Conservation (phyloP, 202 grass and related monocot genomes). For the Saccharum hybrid region DNA sequence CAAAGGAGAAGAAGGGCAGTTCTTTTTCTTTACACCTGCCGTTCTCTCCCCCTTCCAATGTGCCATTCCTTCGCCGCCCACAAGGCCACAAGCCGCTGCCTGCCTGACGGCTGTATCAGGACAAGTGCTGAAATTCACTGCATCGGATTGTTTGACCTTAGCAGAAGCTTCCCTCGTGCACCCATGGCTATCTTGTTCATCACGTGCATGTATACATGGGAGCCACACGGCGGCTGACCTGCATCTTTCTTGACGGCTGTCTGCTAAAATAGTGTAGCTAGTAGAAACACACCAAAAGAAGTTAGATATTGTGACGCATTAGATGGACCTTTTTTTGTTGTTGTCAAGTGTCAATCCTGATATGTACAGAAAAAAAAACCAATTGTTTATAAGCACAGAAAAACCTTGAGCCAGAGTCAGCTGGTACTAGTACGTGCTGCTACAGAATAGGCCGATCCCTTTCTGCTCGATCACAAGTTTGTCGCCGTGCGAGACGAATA, state of each 20-base stretch:
- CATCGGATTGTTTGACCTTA: not conserved
- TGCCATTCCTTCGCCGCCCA: slow-evolving; percentile 34
- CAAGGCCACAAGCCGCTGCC: slow-evolving; percentile 45
- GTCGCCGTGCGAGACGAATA: slow-evolving; percentile 6
- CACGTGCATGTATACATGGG: not conserved
- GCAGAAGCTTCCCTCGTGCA: slow-evolving; percentile 3
- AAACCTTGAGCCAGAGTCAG: not conserved
- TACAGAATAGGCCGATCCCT: slow-evolving; percentile 7
- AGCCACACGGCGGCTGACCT: not conserved
- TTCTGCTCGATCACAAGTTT: too few species aligned
- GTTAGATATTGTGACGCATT: not conserved
- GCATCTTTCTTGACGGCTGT: not conserved
- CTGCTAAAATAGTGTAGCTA: not conserved
- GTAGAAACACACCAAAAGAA: not conserved
- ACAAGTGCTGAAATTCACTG: not conserved
- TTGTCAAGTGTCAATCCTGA: not conserved
- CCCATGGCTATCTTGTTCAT: not conserved
- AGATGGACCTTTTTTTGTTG: not conserved
- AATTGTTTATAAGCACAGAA: not conserved
- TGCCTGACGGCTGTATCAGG: slow-evolving; percentile 18
- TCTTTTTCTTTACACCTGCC: slow-evolving; percentile 26
- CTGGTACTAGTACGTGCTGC: not conserved
- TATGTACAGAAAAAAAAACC: not conserved
- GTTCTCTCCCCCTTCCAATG: slow-evolving; percentile 36
- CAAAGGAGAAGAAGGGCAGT: not conserved